Base-by-base conservation (phyloP, 805 yeast species). In the Yamadazyma paraphyllophila region DNA sequence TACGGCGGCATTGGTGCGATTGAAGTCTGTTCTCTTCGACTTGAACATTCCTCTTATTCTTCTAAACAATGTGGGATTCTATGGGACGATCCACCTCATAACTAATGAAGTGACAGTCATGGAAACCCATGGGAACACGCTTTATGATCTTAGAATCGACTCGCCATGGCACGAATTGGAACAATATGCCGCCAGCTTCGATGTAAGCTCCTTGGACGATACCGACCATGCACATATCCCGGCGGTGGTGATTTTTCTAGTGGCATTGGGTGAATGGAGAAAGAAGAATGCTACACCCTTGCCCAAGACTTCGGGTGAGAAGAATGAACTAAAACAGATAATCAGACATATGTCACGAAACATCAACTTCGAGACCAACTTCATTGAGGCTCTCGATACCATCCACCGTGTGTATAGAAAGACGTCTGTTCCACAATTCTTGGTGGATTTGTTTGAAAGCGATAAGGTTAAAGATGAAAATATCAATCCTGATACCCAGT, bases 161-260 rank as follows among this genome's bases (percentile, higher is more conserved):
- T 45, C 59, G 4, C 87, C 94, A 1, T 92, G 97, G 96, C 65
- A 71, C 1, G 89, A 86, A 52, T 63, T 90, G 7, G 61, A 63
- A 31, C 65, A 62, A 0, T 81, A 73, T 52, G 71, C 77, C 12
- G 77, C 80, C 40, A 61, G 77, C 0, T 67, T 82, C 38, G 80
- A 82, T 44, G 51, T 85, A 10, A 68, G 69, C 1, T 26, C 49
- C 0, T 47, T 83, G 32, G 75, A 71, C 39, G 77, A 72, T 34
- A 66, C 66, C 4, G 73, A 69, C 12, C 72, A 76, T 46, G 78
- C 88, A 0, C 83, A 83, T 53, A 73, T 88, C 8, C 97, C 97
- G 0, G 88, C 76, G 55, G 69, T 82, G 13, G 72, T 85, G 1
- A 65, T 89, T 2, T 69, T 85, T 34, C 67, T 82, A 29, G 81